phyloP scores from a whole-genome alignment of 2,329 filamentous ascomycete genomes.

The Epichloe sp. region DNA sequence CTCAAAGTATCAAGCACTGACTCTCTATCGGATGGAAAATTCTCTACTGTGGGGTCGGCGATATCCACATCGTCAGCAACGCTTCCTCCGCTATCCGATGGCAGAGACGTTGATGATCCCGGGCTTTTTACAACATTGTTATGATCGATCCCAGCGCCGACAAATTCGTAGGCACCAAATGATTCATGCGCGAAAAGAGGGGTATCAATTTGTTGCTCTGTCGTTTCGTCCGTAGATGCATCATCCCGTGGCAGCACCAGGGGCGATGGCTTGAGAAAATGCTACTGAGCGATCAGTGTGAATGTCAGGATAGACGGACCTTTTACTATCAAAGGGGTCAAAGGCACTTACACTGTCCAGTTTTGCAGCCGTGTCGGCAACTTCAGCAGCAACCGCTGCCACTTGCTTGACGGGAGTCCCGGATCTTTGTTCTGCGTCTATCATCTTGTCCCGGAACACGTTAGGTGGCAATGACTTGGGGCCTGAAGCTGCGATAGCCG shows the following conservation, averaged over 20 bases:
- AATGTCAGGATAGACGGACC: slow-evolving; percentile 7
- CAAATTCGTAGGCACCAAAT: slow-evolving; percentile 26
- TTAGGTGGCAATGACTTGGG: slow-evolving; percentile 4
- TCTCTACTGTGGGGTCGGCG: slow-evolving; percentile 35
- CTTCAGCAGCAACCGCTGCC: slow-evolving; percentile 30
- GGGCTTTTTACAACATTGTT: slow-evolving; percentile 11
- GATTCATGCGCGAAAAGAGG: slow-evolving; percentile 36
- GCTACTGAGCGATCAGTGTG: slow-evolving; percentile 9
- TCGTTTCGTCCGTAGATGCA: background rate
- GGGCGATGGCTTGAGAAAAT: slow-evolving; percentile 5
- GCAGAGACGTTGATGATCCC: slow-evolving; percentile 8
- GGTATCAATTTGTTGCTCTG: slow-evolving; percentile 9
- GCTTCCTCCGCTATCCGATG: slow-evolving; percentile 10
- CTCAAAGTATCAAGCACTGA: slow-evolving; percentile 33
- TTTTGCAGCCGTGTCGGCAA: slow-evolving; percentile 26
- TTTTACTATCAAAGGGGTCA: background rate
- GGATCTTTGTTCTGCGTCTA: slow-evolving; percentile 13
- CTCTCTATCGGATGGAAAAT: slow-evolving; percentile 31
- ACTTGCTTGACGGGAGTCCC: slow-evolving; percentile 27
- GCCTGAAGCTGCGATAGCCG: background rate
- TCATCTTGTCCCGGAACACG: slow-evolving; percentile 13
- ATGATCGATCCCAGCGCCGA: slow-evolving; percentile 19
- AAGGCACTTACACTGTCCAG: slow-evolving; percentile 18
- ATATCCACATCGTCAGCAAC: slow-evolving; percentile 18
- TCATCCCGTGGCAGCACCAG: background rate